A percentile compares a stretch with the other conserved stretches of the same genome.
phyloP scores from a whole-genome alignment of 1,284 basidiomycete species.

The Ustilago tritici region DNA sequence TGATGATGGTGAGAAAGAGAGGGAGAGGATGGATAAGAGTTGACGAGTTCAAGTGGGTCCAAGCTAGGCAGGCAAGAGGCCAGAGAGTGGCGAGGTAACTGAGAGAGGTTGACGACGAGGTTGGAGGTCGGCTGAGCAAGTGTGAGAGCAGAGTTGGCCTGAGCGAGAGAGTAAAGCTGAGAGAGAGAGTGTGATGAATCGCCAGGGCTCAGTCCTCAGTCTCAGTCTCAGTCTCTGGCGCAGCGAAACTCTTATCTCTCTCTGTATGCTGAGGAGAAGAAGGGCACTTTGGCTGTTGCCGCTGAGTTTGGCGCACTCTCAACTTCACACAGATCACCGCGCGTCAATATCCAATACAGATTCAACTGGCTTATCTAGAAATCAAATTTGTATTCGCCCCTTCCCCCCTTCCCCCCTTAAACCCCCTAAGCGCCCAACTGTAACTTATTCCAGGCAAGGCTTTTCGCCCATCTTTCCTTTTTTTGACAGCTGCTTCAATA shows the following conservation, averaged over 20 bases:
- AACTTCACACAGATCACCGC: conserved; percentile 50
- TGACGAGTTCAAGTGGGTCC: conserved; percentile 20
- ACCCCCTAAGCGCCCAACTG: neutral
- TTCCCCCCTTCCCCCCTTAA: no score
- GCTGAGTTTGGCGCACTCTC: conserved; percentile 30
- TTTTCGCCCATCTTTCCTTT: neutral
- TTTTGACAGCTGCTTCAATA: neutral
- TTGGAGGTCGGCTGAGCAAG: conserved; percentile 27
- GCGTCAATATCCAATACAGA: conserved; percentile 9
- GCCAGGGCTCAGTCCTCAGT: neutral
- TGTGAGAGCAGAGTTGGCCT: conserved; percentile 4
- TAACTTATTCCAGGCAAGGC: neutral
- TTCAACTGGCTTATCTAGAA: neutral
- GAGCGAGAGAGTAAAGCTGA: conserved; percentile 13
- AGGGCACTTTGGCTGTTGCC: neutral
- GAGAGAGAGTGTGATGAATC: neutral
- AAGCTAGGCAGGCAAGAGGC: no score
- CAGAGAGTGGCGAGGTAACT: no score
- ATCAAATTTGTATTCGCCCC: conserved; percentile 1
- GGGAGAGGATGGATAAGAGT: conserved; percentile 7
- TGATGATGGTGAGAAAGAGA: conserved; percentile 19
- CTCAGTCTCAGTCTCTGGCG: neutral
- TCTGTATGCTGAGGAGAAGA: conserved; percentile 12
- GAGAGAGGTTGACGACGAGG: neutral
- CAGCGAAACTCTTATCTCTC: conserved; percentile 11